Evolutionary conservation across 2,329 filamentous ascomycete species (phyloP).

Genomic region (Phialophora verrucosa): DNA sequence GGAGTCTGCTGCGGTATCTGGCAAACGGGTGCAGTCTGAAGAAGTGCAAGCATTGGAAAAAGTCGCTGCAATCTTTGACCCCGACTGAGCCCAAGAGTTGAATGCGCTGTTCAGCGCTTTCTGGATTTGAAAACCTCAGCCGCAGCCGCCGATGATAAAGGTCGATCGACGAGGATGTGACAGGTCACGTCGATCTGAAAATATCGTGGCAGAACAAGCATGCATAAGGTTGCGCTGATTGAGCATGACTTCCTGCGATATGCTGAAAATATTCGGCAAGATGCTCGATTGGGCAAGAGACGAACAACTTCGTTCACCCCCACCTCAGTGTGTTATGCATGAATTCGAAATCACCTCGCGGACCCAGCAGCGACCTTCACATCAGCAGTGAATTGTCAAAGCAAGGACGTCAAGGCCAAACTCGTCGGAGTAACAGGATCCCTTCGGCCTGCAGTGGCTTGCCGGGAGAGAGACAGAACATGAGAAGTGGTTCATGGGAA

Average conservation of each 20-base stretch:
- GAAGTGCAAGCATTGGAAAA: slow-evolving; percentile 41
- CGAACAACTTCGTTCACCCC: slow-evolving; percentile 28
- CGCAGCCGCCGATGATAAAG: not conserved
- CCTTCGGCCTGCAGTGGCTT: slow-evolving; percentile 12
- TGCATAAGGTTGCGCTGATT: slow-evolving; percentile 22
- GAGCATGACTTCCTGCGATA: slow-evolving; percentile 8
- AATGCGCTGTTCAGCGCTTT: not conserved
- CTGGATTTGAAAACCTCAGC: not conserved
- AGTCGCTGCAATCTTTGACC: slow-evolving; percentile 38
- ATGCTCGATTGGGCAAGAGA: slow-evolving; percentile 30
- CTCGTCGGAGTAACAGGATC: slow-evolving; percentile 8
- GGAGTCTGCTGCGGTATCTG: slow-evolving; percentile 27
- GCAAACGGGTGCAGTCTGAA: slow-evolving; percentile 32
- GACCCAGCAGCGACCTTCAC: slow-evolving; percentile 2
- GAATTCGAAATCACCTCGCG: slow-evolving; percentile 30
- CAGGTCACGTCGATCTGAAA: slow-evolving; percentile 16
- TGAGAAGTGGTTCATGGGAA: slow-evolving; percentile 9
- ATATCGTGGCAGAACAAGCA: slow-evolving; percentile 5
- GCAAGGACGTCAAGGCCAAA: slow-evolving; percentile 10
- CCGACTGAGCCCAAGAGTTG: slow-evolving; percentile 23
- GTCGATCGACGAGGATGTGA: slow-evolving; percentile 4
- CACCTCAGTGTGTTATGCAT: slow-evolving; percentile 36
- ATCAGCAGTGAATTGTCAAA: slow-evolving; percentile 13
- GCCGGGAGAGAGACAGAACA: slow-evolving; percentile 19
- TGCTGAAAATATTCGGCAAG: slow-evolving; percentile 19